Conservation (phyloP, 2,329 filamentous ascomycete species). For the Trichoderma sp. region DNA sequence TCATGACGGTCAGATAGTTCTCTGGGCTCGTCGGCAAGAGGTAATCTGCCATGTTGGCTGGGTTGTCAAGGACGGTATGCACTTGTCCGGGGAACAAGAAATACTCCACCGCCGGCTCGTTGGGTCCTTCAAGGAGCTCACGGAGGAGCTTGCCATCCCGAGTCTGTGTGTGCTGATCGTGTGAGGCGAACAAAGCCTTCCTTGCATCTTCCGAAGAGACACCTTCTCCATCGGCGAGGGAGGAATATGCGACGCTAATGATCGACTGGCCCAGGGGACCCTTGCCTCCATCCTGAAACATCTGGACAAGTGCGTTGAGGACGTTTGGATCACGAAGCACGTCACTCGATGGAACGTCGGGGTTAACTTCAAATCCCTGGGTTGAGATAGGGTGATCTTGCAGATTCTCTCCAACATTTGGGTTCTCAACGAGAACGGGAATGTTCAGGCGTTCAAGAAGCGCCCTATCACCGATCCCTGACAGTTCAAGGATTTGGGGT, state of each 20-base stretch:
- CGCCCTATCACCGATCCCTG: slow-evolving; percentile 40
- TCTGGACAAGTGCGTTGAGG: slow-evolving; percentile 37
- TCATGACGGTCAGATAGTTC: slow-evolving; percentile 59
- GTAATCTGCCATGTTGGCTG: slow-evolving; percentile 32
- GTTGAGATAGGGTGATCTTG: slow-evolving; percentile 43
- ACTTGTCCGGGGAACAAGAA: slow-evolving; percentile 41
- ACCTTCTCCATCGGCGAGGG: slow-evolving; percentile 13
- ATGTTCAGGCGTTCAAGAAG: slow-evolving; percentile 42
- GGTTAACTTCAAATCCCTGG: slow-evolving; percentile 43
- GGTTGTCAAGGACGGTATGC: slow-evolving; percentile 34
- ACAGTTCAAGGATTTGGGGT: slow-evolving; percentile 40
- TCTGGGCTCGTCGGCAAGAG: slow-evolving; percentile 32
- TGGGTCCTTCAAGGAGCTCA: slow-evolving; percentile 34
- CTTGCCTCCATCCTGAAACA: slow-evolving; percentile 41
- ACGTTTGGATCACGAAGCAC: slow-evolving; percentile 40
- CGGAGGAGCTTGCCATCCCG: slow-evolving; percentile 16
- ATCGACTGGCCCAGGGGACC: slow-evolving; percentile 37
- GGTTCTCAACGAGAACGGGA: slow-evolving; percentile 41
- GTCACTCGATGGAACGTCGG: slow-evolving; percentile 37
- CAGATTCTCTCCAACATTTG: slow-evolving; percentile 47
- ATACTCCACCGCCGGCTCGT: slow-evolving; percentile 42
- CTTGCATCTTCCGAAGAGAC: slow-evolving; percentile 10
- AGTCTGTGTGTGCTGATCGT: slow-evolving; percentile 10
- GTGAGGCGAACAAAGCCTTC: slow-evolving; percentile 11
- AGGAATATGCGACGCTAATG: slow-evolving; percentile 24